Conservation (phyloP, 2,329 filamentous ascomycete species). For the Ceratocystis lukuohia region DNA sequence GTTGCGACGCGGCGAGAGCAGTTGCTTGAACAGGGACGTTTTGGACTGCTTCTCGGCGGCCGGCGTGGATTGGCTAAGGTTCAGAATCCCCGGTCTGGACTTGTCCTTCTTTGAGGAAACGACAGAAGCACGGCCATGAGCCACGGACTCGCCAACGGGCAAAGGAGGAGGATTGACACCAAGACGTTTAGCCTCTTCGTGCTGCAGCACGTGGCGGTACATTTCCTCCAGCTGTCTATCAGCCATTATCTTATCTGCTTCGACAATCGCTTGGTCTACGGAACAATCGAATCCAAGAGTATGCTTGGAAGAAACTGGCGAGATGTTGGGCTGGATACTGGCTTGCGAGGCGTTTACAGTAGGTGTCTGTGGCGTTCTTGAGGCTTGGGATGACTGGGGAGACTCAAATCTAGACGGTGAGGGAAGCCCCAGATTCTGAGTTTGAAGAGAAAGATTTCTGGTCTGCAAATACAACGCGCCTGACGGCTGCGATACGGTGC, state of each 20-base stretch:
- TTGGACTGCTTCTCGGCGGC: constrained; percentile 39
- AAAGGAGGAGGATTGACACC: constrained; percentile 29
- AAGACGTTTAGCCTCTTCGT: constrained; percentile 56
- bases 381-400: constrained; percentile 10
- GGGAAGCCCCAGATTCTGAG: constrained; percentile 13
- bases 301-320: constrained; percentile 30
- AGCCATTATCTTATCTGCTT: constrained; percentile 58
- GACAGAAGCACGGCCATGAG: background rate
- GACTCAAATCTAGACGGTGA: constrained; percentile 5
- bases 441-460: constrained; percentile 14
- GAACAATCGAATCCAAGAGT: constrained; percentile 50
- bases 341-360: constrained; percentile 20
- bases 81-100: constrained; percentile 38
- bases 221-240: constrained; percentile 78
- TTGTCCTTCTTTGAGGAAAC: constrained; percentile 32
- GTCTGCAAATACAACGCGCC: constrained; percentile 12
- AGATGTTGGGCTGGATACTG: constrained; percentile 25
- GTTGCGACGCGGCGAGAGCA: constrained; percentile 45
- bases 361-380: constrained; percentile 22
- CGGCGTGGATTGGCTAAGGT: constrained; percentile 32
- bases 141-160: constrained; percentile 7
- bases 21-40: constrained; percentile 45
- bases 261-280: constrained; percentile 65
- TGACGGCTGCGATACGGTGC: background rate
- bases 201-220: constrained; percentile 84